Evolutionary conservation across 1,284 basidiomycete genomes (phyloP).

Genomic region (Schizophyllum commune): DNA sequence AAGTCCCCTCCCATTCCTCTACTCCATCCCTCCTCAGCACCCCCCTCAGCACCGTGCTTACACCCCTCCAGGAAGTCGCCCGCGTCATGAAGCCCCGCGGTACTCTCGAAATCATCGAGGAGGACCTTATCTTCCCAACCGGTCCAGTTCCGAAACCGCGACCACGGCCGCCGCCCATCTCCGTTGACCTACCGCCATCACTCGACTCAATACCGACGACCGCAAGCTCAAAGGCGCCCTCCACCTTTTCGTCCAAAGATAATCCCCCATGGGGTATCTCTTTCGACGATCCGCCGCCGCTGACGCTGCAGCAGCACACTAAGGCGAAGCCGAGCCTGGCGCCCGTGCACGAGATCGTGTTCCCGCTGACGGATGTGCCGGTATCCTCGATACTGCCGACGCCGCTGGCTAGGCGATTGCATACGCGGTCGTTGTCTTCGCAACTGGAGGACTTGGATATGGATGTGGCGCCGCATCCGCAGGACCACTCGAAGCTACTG

Average conservation of each 20-base stretch:
- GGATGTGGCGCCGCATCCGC: constrained; percentile 28
- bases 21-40: neutral
- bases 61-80: constrained; percentile 44
- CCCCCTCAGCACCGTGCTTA: constrained; percentile 2
- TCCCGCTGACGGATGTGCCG: neutral
- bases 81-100: constrained; percentile 56
- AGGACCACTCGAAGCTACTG: constrained; percentile 56
- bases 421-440: neutral
- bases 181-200: constrained; percentile 12
- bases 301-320: neutral
- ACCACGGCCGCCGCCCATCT: constrained; percentile 13
- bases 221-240: constrained; percentile 1
- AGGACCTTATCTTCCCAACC: constrained; percentile 64
- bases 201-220: neutral
- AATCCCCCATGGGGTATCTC: neutral
- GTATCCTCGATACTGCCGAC: neutral
- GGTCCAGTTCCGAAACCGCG: constrained; percentile 21
- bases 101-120: constrained; percentile 54
- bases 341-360: neutral
- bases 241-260: constrained; percentile 4
- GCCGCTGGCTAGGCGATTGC: neutral
- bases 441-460: constrained; percentile 3
- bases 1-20: constrained; percentile 7
- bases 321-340: neutral
- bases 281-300: neutral